Evolutionary conservation across 1,284 basidiomycete species (phyloP).

Genomic region (Puccinia coronata): DNA sequence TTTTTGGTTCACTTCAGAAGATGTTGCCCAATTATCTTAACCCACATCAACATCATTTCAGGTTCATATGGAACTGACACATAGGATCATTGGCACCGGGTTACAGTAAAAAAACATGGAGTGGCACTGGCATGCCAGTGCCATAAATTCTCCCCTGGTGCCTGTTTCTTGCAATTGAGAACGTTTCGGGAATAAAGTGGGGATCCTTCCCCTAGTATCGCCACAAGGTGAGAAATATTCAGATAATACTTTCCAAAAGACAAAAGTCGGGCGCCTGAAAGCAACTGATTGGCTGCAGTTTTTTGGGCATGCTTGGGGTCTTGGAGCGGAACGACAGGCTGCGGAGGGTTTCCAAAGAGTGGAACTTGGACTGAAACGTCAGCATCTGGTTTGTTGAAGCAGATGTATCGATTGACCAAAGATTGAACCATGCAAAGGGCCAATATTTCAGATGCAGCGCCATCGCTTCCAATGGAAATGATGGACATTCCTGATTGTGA

Average conservation of each 20-base stretch:
- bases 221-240: background rate
- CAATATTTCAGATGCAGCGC: constrained; percentile 4
- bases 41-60: too few species aligned
- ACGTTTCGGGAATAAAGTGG: background rate
- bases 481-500: constrained; percentile 2
- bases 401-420: background rate
- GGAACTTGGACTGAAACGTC: constrained; percentile 14
- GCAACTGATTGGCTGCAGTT: constrained; percentile 24
- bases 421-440: background rate
- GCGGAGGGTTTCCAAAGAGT: background rate
- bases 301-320: constrained; percentile 22
- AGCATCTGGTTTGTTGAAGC: background rate
- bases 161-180: constrained; percentile 14
- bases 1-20: too few species aligned
- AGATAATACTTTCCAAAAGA: constrained; percentile 16
- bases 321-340: constrained; percentile 22
- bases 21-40: too few species aligned
- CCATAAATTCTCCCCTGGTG: too few species aligned
- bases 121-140: too few species aligned
- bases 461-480: constrained; percentile 17
- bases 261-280: constrained; percentile 17
- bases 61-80: too few species aligned
- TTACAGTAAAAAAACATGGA: too few species aligned
- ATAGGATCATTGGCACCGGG: too few species aligned
- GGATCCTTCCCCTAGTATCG: background rate